phyloP scores from a whole-genome alignment of 2,329 filamentous ascomycete genomes.

The Ophiocordyceps camponoti-rufipedis region DNA sequence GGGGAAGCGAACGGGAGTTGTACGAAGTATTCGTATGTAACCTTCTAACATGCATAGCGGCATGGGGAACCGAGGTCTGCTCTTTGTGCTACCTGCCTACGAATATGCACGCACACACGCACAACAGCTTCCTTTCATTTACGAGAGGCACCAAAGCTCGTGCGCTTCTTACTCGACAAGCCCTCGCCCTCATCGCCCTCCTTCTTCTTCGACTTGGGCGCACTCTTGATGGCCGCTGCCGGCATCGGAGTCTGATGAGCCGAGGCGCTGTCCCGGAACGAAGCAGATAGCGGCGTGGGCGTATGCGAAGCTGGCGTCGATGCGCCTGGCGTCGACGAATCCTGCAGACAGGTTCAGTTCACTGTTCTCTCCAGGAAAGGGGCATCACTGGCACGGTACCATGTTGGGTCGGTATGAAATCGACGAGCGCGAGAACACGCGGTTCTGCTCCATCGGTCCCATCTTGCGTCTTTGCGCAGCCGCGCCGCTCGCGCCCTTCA shows the following conservation, averaged over 20 bases:
- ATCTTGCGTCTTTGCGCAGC: constrained; percentile 46
- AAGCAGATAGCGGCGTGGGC: constrained; percentile 35
- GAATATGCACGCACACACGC: not conserved
- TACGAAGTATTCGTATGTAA: too few species aligned
- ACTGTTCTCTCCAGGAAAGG: too few species aligned
- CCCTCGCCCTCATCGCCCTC: constrained; percentile 37
- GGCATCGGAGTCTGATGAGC: constrained; percentile 38
- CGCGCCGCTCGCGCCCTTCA: constrained; percentile 62
- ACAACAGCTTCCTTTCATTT: constrained; percentile 18
- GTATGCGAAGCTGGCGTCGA: constrained; percentile 27
- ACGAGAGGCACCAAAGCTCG: constrained; percentile 36
- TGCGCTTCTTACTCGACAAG: constrained; percentile 33
- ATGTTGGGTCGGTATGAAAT: constrained; percentile 35
- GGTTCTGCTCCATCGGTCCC: constrained; percentile 48
- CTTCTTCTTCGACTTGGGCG: constrained; percentile 35
- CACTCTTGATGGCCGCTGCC: constrained; percentile 23
- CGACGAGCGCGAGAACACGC: constrained; percentile 54
- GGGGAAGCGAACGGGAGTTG: too few species aligned
- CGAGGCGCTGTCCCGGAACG: constrained; percentile 30
- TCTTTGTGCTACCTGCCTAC: too few species aligned
- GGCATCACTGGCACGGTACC: constrained; percentile 8
- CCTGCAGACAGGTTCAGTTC: constrained; percentile 9
- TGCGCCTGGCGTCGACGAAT: constrained; percentile 20
- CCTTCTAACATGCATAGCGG: too few species aligned
- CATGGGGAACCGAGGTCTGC: too few species aligned